Conservation (phyloP, 441 rosid genomes). For the Gossypium gossypioides region DNA sequence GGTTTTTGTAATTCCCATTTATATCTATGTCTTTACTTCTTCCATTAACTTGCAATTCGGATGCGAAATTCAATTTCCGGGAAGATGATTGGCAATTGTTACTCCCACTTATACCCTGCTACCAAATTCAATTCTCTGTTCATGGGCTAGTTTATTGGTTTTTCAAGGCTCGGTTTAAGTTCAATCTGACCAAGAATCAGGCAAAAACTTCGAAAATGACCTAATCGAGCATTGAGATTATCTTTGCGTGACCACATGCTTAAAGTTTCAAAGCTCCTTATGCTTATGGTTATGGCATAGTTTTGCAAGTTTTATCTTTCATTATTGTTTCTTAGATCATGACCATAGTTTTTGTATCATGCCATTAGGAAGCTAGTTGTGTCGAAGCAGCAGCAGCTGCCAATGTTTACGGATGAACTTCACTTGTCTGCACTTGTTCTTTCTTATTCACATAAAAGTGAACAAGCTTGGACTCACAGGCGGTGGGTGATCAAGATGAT, state of each 20-base stretch:
- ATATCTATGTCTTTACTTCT: neutral
- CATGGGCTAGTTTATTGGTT: neutral
- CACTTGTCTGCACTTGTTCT: conserved; percentile 63
- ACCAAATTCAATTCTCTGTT: neutral
- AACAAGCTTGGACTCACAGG: conserved; percentile 92
- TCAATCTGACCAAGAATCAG: neutral
- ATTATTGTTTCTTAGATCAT: conserved; percentile 10
- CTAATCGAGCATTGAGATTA: neutral
- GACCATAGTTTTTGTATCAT: conserved; percentile 15
- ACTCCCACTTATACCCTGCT: neutral
- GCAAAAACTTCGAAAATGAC: conserved; percentile 6
- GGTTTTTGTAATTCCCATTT: conserved; percentile 32
- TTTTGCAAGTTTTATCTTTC: neutral
- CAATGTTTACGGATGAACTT: conserved; percentile 61
- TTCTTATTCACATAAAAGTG: conserved; percentile 79
- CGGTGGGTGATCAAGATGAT: conserved; percentile 80
- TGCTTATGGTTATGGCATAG: neutral
- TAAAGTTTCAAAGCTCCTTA: neutral
- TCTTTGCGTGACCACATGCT: neutral
- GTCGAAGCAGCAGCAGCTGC: conserved; percentile 35
- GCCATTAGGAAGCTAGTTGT: conserved; percentile 54
- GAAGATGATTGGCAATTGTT: neutral
- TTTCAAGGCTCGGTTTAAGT: neutral
- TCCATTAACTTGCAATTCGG: neutral
- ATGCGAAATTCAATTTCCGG: conserved; percentile 1